Evolutionary conservation across 169 alveolate genomes (phyloP), one percentile per base, ranked within the genome.

Genomic region (Eimeria sp.): DNA sequence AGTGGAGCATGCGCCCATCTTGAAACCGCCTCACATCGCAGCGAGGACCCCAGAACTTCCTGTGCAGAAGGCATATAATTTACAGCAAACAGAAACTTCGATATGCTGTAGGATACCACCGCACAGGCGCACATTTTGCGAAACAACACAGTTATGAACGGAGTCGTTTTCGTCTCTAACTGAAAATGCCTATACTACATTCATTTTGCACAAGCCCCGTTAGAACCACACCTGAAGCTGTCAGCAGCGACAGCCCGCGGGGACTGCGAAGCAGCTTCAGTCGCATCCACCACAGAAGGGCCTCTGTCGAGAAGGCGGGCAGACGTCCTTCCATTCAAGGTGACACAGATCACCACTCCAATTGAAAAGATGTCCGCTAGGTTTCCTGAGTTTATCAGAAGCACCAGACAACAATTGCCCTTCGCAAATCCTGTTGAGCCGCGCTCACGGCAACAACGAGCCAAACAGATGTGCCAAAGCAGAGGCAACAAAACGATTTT

Each of bases 11-110:
- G 76, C 84, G 95, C 34, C 91, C 94, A 51, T 94, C 96, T 43
- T 86, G 96, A 51, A 94, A 94, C 54, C 96, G 94, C 72, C 96
- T 89, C 22, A 94, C 76, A 70, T 94, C 96, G 61, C 76, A 65
- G 49, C 75, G 95, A 27, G 96, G 54, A 5, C 96, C 96, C 96
- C 96, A 94, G 83, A 94, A 94, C 20, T 65, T 49, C 91, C 96
- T 94, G 83, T 2, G 30, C 89, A 75, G 13, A 43, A 3, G 57
- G 54, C 45, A 73, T n/a, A 73, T 54, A 6, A 13, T 3, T 6
- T 9, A 73, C 0, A 34, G 70, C 70, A 73, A 73, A 20, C 20
- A 3, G 83, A 10, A 40, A 54, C 57, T 40, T 73, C 83, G 88
- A 51, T 45, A n/a, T 2, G 47, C 47, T 7, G 65, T 14, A 34